These are phyloP conservation scores for Moringa oleifera DNA, from an alignment of 345 rosid genomes.

Conservation along the genomic window DNA sequence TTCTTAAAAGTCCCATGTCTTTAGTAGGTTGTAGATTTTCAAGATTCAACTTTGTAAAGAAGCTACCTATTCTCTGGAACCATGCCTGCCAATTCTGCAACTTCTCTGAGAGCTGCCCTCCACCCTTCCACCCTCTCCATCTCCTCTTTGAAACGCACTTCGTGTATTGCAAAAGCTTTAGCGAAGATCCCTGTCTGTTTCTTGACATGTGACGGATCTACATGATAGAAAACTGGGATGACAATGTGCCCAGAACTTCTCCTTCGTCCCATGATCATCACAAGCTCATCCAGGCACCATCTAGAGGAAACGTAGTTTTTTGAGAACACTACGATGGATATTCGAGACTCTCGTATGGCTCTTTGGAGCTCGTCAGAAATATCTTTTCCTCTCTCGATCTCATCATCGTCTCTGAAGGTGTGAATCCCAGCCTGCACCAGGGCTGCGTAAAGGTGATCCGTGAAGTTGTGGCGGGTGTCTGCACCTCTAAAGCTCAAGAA, in stretches of 20 bases:
- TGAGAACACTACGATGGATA: conserved; percentile 14
- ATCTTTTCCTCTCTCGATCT: neutral
- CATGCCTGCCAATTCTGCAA: conserved; percentile 8
- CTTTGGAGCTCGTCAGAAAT: conserved; percentile 8
- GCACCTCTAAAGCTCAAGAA: conserved; percentile 22
- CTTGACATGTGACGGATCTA: conserved; percentile 1
- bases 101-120: conserved; percentile 11
- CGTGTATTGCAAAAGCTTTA: neutral
- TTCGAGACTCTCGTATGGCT: conserved; percentile 10
- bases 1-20: too few species aligned
- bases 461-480: conserved; percentile 9
- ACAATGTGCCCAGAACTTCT: neutral
- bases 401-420: conserved; percentile 11
- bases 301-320: conserved; percentile 10
- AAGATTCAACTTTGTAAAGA: neutral
- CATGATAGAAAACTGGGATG: conserved; percentile 2
- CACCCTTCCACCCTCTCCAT: neutral
- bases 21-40: too few species aligned
- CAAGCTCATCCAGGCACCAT: conserved; percentile 15
- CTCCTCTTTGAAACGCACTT: too few species aligned
- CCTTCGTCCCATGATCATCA: conserved; percentile 9
- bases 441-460: conserved; percentile 11
- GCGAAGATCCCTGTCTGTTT: conserved; percentile 8
- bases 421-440: conserved; percentile 9
- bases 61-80: conserved; percentile 19